phyloP scores from a whole-genome alignment of 129 eudicot species.

The Lonicera japonica region DNA sequence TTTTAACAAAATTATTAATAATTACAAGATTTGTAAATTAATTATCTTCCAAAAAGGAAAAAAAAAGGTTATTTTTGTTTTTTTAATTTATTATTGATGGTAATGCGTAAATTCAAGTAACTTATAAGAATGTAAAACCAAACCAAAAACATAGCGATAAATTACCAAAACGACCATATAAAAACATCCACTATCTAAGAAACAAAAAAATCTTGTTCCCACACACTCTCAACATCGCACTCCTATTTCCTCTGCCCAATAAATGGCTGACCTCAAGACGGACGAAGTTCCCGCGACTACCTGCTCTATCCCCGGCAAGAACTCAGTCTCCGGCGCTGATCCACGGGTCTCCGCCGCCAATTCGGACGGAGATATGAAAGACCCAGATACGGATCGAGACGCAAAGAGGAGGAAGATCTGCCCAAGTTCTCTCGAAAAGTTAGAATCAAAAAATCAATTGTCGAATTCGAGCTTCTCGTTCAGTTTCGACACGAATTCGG shows the following conservation, averaged over 20 bases:
- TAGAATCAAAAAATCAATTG: background rate
- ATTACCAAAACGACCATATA: no score
- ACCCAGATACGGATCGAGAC: slow-evolving; percentile 5
- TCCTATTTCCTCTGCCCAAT: background rate
- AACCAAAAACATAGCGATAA: no score
- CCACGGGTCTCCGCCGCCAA: slow-evolving; percentile 8
- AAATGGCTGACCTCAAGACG: slow-evolving; percentile 19
- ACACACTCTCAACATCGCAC: no score
- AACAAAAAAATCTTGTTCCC: no score
- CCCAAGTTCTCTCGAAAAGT: slow-evolving; percentile 22
- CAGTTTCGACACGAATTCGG: slow-evolving; percentile 21
- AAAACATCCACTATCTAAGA: no score
- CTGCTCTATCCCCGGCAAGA: slow-evolving; percentile 3
- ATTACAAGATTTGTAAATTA: no score
- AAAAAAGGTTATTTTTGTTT: no score
- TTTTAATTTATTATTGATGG: no score
- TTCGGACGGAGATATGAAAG: slow-evolving; percentile 1
- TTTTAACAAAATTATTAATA: no score
- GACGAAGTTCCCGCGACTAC: background rate
- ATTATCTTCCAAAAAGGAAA: no score
- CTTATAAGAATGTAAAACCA: no score
- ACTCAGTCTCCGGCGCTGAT: slow-evolving; percentile 12
- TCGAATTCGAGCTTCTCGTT: slow-evolving; percentile 9
- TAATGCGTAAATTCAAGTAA: no score
- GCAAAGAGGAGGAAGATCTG: slow-evolving; percentile 25